A percentile compares a stretch with the other conserved stretches of the same genome.
Conservation (phyloP, 2,329 filamentous ascomycete species). For the Paradendryphiella salina region DNA sequence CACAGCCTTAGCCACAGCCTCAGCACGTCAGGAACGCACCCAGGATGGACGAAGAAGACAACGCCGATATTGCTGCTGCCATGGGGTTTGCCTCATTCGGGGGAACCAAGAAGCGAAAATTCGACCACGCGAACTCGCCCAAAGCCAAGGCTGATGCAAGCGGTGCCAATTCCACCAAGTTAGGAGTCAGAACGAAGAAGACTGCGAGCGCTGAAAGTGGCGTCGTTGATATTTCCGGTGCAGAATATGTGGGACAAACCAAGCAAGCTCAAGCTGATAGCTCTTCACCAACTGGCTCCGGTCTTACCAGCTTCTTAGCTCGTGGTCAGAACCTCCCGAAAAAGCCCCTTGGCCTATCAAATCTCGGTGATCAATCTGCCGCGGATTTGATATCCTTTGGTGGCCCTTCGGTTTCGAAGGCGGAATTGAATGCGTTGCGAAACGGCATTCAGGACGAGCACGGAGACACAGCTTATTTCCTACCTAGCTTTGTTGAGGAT, state of each 20-base stretch:
- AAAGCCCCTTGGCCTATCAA: slow-evolving; percentile 10
- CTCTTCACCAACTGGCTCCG: slow-evolving; percentile 19
- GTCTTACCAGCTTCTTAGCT: slow-evolving; percentile 40
- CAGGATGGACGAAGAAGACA: slow-evolving; percentile 53
- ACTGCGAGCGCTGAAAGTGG: slow-evolving; percentile 3
- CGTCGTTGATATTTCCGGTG: background rate
- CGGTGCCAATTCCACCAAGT: slow-evolving; percentile 40
- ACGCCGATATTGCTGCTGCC: slow-evolving; percentile 61
- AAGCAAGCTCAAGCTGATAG: slow-evolving; percentile 2
- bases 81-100: slow-evolving; percentile 79
- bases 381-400: slow-evolving; percentile 36
- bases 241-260: background rate
- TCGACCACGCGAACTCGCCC: slow-evolving; percentile 61
- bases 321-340: slow-evolving; percentile 34
- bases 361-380: slow-evolving; percentile 6
- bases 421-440: slow-evolving; percentile 44
- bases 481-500: slow-evolving; percentile 70
- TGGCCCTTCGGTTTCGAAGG: slow-evolving; percentile 30
- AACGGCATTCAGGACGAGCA: slow-evolving; percentile 50
- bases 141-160: slow-evolving; percentile 40
- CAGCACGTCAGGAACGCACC: background rate
- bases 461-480: slow-evolving; percentile 71
- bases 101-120: slow-evolving; percentile 68
- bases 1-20: background rate
- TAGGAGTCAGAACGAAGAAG: slow-evolving; percentile 46